Conservation (phyloP, 331 rosid species). For the Cydonia oblonga region DNA sequence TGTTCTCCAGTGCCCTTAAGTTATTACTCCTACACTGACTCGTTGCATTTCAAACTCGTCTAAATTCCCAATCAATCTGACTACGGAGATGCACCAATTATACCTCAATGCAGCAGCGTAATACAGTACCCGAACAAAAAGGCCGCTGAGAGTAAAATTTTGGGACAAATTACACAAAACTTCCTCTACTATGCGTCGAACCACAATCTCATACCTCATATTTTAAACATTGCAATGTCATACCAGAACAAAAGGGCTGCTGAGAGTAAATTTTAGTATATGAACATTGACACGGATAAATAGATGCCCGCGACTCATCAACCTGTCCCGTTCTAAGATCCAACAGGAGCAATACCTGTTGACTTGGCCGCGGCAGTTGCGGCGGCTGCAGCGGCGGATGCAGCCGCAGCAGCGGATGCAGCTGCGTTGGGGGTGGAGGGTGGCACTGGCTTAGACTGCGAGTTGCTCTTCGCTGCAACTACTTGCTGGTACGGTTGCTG, state of each 20-base stretch:
- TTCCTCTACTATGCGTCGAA: no score
- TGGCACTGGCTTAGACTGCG: conserved; percentile 43
- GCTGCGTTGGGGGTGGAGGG: conserved; percentile 46
- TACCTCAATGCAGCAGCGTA: conserved; percentile 15
- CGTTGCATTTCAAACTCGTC: conserved; percentile 15
- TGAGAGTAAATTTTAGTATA: conserved; percentile 7
- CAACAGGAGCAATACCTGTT: conserved; percentile 46
- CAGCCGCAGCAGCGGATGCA: conserved; percentile 42
- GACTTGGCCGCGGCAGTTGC: conserved; percentile 54
- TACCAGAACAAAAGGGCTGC: conserved; percentile 8
- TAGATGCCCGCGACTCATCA: neutral
- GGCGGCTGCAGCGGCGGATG: conserved; percentile 30
- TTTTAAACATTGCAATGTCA: no score
- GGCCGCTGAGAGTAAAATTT: conserved; percentile 14
- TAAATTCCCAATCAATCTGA: conserved; percentile 19
- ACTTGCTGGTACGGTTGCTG: conserved; percentile 18
- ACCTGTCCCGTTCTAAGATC: conserved; percentile 26
- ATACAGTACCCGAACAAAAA: neutral
- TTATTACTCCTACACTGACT: conserved; percentile 19
- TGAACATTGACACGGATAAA: conserved; percentile 15
- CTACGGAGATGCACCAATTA: conserved; percentile 11
- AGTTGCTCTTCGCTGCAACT: conserved; percentile 35
- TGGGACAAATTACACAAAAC: neutral
- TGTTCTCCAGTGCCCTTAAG: conserved; percentile 9
- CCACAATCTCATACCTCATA: no score